These are phyloP conservation scores for Solioccasus polychromus DNA, from an alignment of 768 basidiomycete genomes.

Conservation along the genomic window DNA sequence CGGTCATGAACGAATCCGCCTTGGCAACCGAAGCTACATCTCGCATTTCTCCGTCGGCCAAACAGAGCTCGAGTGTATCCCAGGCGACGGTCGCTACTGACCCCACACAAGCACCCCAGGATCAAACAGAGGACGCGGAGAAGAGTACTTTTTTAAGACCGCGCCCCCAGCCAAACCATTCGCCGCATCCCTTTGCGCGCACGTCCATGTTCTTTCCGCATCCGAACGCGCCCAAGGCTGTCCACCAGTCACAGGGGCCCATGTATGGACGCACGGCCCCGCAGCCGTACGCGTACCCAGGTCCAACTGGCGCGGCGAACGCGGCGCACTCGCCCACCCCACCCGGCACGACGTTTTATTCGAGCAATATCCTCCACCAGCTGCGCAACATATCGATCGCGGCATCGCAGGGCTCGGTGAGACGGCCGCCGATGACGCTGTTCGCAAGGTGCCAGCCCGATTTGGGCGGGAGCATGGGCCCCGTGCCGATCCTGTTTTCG, in stretches of 20 bases:
- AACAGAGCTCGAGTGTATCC: conserved; percentile 12
- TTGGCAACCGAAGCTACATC: conserved; percentile 14
- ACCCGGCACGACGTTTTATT: conserved; percentile 29
- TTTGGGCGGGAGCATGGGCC: conserved; percentile 45
- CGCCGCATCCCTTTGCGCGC: conserved; percentile 30
- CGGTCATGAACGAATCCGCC: neutral
- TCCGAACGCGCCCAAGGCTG: conserved; percentile 50
- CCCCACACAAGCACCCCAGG: conserved; percentile 7
- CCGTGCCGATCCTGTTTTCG: conserved; percentile 61
- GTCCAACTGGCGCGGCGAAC: conserved; percentile 5
- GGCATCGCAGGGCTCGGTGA: conserved; percentile 20
- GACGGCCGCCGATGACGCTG: conserved; percentile 42
- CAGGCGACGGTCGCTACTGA: conserved; percentile 16
- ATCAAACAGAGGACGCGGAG: conserved; percentile 6
- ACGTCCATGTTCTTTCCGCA: conserved; percentile 51
- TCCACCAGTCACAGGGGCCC: conserved; percentile 40
- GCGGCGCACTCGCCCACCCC: conserved; percentile 3
- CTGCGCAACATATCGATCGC: conserved; percentile 18
- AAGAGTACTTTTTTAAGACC: conserved; percentile 25
- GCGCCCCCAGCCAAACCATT: conserved; percentile 19
- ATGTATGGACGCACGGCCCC: conserved; percentile 49
- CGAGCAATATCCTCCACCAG: conserved; percentile 26
- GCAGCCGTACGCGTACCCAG: conserved; percentile 16
- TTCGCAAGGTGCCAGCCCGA: conserved; percentile 58
- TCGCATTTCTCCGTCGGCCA: conserved; percentile 1